phyloP scores from a whole-genome alignment of 2,329 filamentous ascomycete species.

The Aureobasidium sp. region DNA sequence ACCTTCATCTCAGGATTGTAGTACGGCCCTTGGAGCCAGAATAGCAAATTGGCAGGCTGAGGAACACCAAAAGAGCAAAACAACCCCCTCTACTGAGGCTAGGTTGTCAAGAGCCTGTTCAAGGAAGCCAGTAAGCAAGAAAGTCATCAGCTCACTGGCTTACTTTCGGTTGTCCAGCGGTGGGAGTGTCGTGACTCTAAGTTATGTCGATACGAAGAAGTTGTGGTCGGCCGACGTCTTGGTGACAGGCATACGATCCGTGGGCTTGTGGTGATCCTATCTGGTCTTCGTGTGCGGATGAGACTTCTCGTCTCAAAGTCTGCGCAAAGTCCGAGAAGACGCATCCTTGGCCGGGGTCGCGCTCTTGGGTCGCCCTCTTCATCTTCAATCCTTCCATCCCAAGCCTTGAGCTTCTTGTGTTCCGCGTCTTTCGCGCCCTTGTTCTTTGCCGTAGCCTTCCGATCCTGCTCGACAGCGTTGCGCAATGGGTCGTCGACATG shows the following conservation, averaged over 20 bases:
- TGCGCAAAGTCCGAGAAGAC: background rate
- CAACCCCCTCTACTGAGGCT: background rate
- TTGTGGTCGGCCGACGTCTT: background rate
- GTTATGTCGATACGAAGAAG: background rate
- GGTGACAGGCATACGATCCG: background rate
- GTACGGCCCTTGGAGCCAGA: background rate
- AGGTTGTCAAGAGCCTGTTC: background rate
- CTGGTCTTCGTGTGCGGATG: background rate
- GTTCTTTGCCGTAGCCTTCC: background rate
- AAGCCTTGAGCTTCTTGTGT: background rate
- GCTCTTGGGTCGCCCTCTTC: background rate
- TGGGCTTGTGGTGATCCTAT: background rate
- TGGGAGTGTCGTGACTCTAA: background rate
- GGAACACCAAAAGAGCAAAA: background rate
- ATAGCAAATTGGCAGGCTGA: background rate
- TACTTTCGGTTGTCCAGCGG: background rate
- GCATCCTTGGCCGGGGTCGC: background rate
- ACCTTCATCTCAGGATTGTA: background rate
- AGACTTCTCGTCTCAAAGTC: background rate
- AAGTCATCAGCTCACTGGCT: background rate
- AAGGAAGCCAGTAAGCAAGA: background rate
- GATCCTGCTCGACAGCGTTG: no score
- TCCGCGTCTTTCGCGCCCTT: background rate
- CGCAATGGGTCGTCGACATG: no score
- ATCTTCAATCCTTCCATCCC: background rate